Conservation (phyloP, 768 basidiomycete species). For the Xerocomellus dryophilus region DNA sequence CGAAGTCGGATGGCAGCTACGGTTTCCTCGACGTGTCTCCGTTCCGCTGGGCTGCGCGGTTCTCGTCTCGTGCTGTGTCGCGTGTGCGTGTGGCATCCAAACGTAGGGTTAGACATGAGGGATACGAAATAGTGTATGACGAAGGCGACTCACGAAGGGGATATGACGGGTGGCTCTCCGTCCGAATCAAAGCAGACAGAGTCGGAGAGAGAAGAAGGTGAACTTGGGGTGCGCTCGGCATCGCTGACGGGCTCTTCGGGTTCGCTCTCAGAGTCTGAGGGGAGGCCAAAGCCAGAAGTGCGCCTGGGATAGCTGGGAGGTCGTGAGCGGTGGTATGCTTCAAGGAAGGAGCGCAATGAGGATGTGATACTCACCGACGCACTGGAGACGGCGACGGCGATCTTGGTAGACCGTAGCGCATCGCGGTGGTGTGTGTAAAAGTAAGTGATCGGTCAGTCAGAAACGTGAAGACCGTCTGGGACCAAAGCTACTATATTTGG, state of each 20-base stretch:
- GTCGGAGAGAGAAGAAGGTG: slow-evolving; percentile 37
- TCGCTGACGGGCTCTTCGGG: slow-evolving; percentile 36
- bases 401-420: slow-evolving; percentile 56
- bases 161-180: slow-evolving; percentile 33
- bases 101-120: neutral
- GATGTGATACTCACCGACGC: slow-evolving; percentile 30
- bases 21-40: slow-evolving; percentile 41
- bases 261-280: slow-evolving; percentile 45
- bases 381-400: slow-evolving; percentile 50
- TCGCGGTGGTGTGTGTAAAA: slow-evolving; percentile 20
- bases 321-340: neutral
- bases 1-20: slow-evolving; percentile 45
- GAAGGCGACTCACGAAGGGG: slow-evolving; percentile 34
- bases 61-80: slow-evolving; percentile 18
- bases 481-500: neutral
- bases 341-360: slow-evolving; percentile 9
- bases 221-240: slow-evolving; percentile 30
- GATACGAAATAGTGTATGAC: neutral
- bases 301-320: slow-evolving; percentile 26
- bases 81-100: neutral
- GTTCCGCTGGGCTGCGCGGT: slow-evolving; percentile 31
- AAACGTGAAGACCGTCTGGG: neutral
- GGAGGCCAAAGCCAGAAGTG: slow-evolving; percentile 53
- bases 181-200: slow-evolving; percentile 46
- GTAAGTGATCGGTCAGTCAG: neutral